Base-by-base conservation (phyloP, 805 yeast species). In the Grigorovia jiainica region DNA sequence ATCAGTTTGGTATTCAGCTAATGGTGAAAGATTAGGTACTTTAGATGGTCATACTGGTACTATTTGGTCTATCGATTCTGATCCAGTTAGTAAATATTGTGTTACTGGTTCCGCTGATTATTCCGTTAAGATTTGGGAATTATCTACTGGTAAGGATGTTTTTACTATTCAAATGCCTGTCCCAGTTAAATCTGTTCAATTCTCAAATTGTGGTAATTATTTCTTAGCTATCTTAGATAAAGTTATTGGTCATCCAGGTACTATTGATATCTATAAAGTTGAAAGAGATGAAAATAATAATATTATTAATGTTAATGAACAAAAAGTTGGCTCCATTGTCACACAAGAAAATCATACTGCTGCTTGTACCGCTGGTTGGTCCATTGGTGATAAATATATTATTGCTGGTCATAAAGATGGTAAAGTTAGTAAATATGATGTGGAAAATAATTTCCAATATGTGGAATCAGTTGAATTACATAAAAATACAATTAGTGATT, bases 1-100 rank as follows among this genome's bases (percentile, higher is more conserved):
- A 2, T 81, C 89, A 37, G 81, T 90, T 47, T 94, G 97, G 97
- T 92, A 76, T 66, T 78, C 97, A 24, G 79, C 83, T 48, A 90
- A 89, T 63, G 99, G 99, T 55, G 98, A 92, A 68, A 78, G 97
- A 64, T 66, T 92, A 45, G 99, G 98, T 39, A 92, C 99, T 46
- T 76, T 86, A 52, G 78, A 66, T 34, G 89, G 89, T 8, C 97
- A 92, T 64, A 73, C 73, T 45, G 98, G 98, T 79, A 84, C 96
- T 42, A 81, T 92, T 55, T 87, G 95, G 92, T 80, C 95, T 27
- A 80, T 92, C 50, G 97, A 89, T 61, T 81, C 87, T 36, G 92
- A 86, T 62, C 63, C 68, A 33, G 72, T 74, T 43, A 72, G 90
- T n/a, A 69, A 72, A 33, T 73, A 74, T 47, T 79, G 86, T 49